Percentiles rank a stretch among this genome's conserved stretches.
phyloP scores from a whole-genome alignment of 805 yeast genomes.

The Suhomyces sp. region DNA sequence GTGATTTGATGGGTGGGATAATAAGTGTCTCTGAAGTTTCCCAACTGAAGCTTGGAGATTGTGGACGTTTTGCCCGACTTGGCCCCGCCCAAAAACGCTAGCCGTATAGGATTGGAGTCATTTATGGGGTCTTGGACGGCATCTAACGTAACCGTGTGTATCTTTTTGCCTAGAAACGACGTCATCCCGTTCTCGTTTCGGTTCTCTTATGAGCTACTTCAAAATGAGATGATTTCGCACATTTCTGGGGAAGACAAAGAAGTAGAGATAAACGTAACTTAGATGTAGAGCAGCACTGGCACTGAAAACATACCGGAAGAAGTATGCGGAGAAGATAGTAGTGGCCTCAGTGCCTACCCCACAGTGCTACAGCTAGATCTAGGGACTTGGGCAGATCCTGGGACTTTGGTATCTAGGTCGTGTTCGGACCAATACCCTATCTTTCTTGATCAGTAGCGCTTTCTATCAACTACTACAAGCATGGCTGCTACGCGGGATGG shows the following conservation, averaged over 20 bases:
- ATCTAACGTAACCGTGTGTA: neutral
- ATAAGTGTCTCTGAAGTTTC: slow-evolving; percentile 60
- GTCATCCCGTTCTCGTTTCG: neutral
- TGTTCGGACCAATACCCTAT: neutral
- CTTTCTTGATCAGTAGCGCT: neutral
- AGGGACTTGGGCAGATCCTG: neutral
- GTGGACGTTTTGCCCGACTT: slow-evolving; percentile 61
- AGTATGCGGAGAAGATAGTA: neutral
- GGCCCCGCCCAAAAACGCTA: slow-evolving; percentile 61
- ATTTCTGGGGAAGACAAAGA: neutral
- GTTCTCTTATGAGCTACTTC: neutral
- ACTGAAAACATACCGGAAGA: neutral
- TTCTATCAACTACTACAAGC: neutral
- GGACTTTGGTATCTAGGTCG: neutral
- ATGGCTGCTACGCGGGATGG: neutral
- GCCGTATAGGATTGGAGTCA: slow-evolving; percentile 44
- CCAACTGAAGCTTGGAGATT: slow-evolving; percentile 47
- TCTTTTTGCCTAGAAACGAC: slow-evolving; percentile 2
- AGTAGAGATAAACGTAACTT: neutral
- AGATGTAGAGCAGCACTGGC: neutral
- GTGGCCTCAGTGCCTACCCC: neutral
- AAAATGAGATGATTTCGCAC: neutral
- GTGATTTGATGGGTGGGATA: slow-evolving; percentile 69
- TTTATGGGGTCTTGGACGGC: slow-evolving; percentile 16
- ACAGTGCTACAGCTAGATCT: neutral